phyloP scores from a whole-genome alignment of 257 asterid genomes.

The Verbena officinalis region DNA sequence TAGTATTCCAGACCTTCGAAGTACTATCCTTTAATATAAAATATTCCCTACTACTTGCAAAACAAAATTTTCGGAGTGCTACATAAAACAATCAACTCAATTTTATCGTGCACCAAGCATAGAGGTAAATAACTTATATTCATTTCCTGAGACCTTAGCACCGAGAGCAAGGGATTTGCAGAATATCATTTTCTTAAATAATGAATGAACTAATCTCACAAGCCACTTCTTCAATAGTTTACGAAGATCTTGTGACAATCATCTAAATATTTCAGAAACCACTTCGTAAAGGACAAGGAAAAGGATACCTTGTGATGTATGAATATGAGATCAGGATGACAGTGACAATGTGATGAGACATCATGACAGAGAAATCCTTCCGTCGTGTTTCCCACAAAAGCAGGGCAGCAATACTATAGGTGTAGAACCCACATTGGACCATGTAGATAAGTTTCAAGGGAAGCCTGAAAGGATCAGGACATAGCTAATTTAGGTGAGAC shows the following conservation, averaged over 20 bases:
- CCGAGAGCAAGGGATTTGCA: conserved; percentile 6
- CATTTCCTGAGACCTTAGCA: neutral
- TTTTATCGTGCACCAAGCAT: neutral
- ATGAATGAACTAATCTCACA: neutral
- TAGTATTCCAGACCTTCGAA: neutral
- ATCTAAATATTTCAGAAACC: conserved; percentile 14
- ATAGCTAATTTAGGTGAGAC: conserved; percentile 14
- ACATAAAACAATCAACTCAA: neutral
- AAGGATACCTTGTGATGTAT: conserved; percentile 59
- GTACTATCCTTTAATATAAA: neutral
- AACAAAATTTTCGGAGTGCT: neutral
- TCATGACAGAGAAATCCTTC: conserved; percentile 80
- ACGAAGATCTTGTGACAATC: neutral
- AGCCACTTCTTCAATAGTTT: neutral
- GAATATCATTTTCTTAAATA: neutral
- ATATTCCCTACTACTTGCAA: neutral
- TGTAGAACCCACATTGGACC: conserved; percentile 86
- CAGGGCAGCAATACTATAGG: conserved; percentile 71
- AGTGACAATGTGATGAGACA: conserved; percentile 81
- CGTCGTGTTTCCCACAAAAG: conserved; percentile 85
- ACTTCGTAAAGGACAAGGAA: neutral
- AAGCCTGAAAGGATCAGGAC: conserved; percentile 45
- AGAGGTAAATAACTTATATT: neutral
- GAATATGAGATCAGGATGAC: conserved; percentile 65
- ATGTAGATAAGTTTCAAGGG: conserved; percentile 64